Base-by-base conservation (phyloP, 2,329 filamentous ascomycete genomes). In the Colletotrichum destructivum region DNA sequence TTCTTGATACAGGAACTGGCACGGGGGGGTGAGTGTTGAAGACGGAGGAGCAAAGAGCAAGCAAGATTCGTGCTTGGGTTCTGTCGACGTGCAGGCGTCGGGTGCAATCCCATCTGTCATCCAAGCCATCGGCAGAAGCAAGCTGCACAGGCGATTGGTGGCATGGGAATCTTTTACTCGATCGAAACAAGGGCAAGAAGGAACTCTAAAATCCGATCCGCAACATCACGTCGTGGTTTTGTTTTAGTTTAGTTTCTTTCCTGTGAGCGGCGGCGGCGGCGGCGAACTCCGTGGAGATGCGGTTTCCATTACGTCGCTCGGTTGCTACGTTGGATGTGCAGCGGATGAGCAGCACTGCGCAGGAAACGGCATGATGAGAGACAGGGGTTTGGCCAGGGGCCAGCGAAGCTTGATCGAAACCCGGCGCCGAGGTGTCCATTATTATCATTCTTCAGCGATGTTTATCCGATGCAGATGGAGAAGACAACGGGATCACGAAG, bases 241-340 rank as follows among this genome's bases (percentile, higher is more conserved):
- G 6, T 9, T 31, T 9, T 8, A 9, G 31, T 35, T 35, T 9
- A 9, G 31, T 9, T 35, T 11, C 1, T 9, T 35, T 35, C 26
- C 26, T 26, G 26, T 26, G 26, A 51, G 7, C 35, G 16, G 31
- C 9, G 21, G 21, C 35, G 18, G 46, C 18, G 31, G n/a, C 65
- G 59, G 69, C 52, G 38, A 60, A 26, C 59, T 60, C 69, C 69
- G 65, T 64, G 65, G 65, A 69, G 52, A 69, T 46, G 40, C 13
- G 26, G 31, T 69, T 64, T 69, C n/a, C 59, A 64, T 69, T 64
- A 71, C 65, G 65, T 71, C 23, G 66, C 46, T 40, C 65, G 11
- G 46, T 62, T 62, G 31, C 18, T 52, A n/a, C 31, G 7, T 35
- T 35, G 31, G 42, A 63, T 38, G 21, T 44, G 31, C 55, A 47